Evolutionary conservation across 2,329 filamentous ascomycete species (phyloP), one percentile per base, ranked within the genome.

Genomic region (Fusarium annulatum): DNA sequence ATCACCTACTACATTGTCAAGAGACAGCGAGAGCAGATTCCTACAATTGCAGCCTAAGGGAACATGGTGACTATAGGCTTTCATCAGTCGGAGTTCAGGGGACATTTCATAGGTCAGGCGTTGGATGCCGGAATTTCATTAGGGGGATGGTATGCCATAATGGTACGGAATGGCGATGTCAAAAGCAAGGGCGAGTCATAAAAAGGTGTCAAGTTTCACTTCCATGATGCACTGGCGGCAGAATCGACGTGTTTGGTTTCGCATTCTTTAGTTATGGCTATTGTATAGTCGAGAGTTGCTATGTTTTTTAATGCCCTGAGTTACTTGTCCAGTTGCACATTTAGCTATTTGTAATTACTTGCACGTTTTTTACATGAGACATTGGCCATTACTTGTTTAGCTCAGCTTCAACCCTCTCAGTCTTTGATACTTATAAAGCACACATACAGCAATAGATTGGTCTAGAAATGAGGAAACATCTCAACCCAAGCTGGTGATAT

Each of bases 1-100:
- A 91, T 95, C 76, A 95, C 92, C 15, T 95, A 95, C 80, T 95
- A 95, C 81, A 92, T 95, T 77, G 93, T 93, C 45, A 92, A 92
- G 85, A 86, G 87, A 79, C 90, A 92, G 81, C 84, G 89, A 59
- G 90, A 92, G 81, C 79, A 81, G 64, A 76, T 69, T 36, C 64
- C 70, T 33, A 43, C 64, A 55, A 43, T 75, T 45, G 46, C 48
- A 16, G 65, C 46, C 42, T 69, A 62, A 69, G 19, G 21, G 14
- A 42, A 39, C 16, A 49, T 21, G 12, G 15, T 16, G 28, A 33
- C 39, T 39, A 19, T 52, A 46, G 52, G 49, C 34, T 21, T 45
- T 59, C 34, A 60, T 59, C 34, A 51, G 39, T 34, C 42, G 55
- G 67, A 55, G 67, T 71, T 61, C 9, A 42, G 51, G 42, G 33